phyloP scores from a whole-genome alignment of 2,329 filamentous ascomycete species.

The Ophiocordyceps camponoti-saundersi region DNA sequence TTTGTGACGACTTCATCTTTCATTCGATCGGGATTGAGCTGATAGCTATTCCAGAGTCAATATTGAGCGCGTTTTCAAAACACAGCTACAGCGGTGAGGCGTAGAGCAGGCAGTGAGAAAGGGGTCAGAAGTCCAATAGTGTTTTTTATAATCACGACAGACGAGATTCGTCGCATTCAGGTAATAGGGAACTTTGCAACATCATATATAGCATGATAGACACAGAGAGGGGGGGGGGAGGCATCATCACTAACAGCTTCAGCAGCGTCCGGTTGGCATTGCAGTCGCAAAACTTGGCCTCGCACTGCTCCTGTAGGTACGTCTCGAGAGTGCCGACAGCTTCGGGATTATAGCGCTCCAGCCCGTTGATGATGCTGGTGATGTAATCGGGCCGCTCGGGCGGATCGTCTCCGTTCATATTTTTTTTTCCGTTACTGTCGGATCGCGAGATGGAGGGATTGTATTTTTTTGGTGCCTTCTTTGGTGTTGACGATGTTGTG shows the following conservation, averaged over 20 bases:
- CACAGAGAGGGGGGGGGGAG: background rate
- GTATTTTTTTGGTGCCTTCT: constrained; percentile 8
- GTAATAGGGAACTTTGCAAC: constrained; percentile 94
- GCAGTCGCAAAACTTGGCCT: constrained; percentile 83
- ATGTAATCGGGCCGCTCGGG: constrained; percentile 86
- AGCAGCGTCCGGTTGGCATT: constrained; percentile 92
- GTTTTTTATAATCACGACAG: constrained; percentile 6
- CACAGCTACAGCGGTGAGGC: background rate
- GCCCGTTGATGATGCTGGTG: constrained; percentile 83
- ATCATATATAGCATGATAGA: constrained; percentile 36
- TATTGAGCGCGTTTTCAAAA: background rate
- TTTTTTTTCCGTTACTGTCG: constrained; percentile 16
- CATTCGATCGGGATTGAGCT: constrained; percentile 97
- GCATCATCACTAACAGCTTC: constrained; percentile 95
- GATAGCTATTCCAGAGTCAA: constrained; percentile 52
- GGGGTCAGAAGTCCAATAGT: constrained; percentile 25
- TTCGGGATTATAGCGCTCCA: constrained; percentile 97
- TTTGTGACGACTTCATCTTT: constrained; percentile 97
- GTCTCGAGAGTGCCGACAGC: constrained; percentile 85
- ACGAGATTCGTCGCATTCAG: constrained; percentile 47
- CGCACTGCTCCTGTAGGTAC: constrained; percentile 89
- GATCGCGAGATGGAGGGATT: constrained; percentile 5
- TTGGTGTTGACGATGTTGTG: constrained; percentile 17
- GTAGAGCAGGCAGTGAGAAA: background rate
- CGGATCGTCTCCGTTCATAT: constrained; percentile 65